Evolutionary conservation across 2,329 filamentous ascomycete genomes (phyloP), one percentile per base, ranked within the genome.

Genomic region (Shiraia sp.): DNA sequence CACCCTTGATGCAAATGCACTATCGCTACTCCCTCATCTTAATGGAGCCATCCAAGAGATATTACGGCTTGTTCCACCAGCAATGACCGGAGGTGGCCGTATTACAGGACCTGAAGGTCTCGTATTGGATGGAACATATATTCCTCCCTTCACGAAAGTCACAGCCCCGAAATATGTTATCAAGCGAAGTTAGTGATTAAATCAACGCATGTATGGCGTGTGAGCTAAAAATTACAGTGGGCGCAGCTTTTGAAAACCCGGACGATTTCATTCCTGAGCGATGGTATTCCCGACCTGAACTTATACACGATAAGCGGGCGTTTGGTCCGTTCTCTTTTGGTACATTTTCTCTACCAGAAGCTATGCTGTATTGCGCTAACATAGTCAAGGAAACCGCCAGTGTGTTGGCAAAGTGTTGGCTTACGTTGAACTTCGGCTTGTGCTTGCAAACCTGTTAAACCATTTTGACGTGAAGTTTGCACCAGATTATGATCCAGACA

Each of bases 261-360:
- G 13, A 42, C 15, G 40, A 52, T 3, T 57, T 57, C 35, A 22
- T 56, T 10, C 44, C 45, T 14, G 37, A 48, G 25, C 23, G 45
- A 19, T 45, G 48, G 48, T 42, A 38, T 9, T 36, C 38, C 12
- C 22, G 13, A 10, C 43, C 40, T 8, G 40, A 45, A 15, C 22
- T 51, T 6, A 25, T 48, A 6, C 19, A 33, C 4, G 28, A 43
- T 22, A 44, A 40, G 19, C 17, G 74, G 31, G 86, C 86, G 0
- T 90, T 87, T 66, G 87, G 82, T 47, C 84, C 87, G 3, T 88
- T 87, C 53, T 81, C 77, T 22, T 32, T 32, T 22, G 13, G 30
- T 32, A 32, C 10, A 10, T 32, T 24, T 32, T 48, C 9, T 8
- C 14, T 16, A n/a, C 14, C 19, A 15, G 10, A 7, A 7, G 13